Evolutionary conservation across 352 stramenopile genomes (phyloP).

Genomic region (Vaucheria bursata): DNA sequence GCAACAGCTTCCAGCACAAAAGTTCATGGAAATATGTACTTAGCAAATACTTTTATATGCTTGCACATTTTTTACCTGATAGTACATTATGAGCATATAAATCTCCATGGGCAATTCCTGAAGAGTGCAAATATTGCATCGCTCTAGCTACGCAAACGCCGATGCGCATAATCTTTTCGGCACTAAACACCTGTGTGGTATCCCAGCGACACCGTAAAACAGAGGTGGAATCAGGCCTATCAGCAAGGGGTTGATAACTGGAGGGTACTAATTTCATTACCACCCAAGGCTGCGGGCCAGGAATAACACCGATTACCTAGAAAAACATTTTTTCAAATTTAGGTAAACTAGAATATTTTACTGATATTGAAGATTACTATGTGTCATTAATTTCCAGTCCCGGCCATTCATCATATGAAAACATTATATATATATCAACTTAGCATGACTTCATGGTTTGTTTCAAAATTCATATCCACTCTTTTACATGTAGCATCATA

Average conservation of each 20-base stretch:
- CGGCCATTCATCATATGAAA: too few species aligned
- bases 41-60: too few species aligned
- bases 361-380: not conserved
- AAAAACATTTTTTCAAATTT: not conserved
- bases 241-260: constrained; percentile 16
- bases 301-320: not conserved
- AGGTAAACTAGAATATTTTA: not conserved
- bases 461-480: too few species aligned
- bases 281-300: not conserved
- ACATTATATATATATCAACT: too few species aligned
- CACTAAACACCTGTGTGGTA: constrained; percentile 12
- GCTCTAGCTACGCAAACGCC: constrained; percentile 24
- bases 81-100: constrained; percentile 46
- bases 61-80: constrained; percentile 2
- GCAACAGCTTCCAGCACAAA: too few species aligned
- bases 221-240: constrained; percentile 36
- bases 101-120: constrained; percentile 36
- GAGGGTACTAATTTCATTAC: constrained; percentile 9
- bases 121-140: constrained; percentile 37
- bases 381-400: too few species aligned
- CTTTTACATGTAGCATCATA: too few species aligned
- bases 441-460: too few species aligned
- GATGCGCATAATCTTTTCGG: constrained; percentile 28
- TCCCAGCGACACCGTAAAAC: constrained; percentile 34
- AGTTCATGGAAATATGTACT: too few species aligned